Conservation (phyloP, 2,329 filamentous ascomycete species). For the Kalaharituber pfeilii region DNA sequence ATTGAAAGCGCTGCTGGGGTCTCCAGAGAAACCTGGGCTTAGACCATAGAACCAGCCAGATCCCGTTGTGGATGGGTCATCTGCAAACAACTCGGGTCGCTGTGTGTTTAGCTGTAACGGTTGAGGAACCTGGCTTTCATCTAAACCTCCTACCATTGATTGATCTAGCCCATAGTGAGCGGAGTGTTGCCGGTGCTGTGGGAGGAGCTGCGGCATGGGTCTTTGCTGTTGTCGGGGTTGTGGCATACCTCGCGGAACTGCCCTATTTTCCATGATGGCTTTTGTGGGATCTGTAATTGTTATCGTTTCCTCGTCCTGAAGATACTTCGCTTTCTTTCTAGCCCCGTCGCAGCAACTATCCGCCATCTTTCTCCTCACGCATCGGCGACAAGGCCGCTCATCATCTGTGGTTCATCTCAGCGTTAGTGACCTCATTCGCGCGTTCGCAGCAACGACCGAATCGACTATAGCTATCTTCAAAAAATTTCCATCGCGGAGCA, state of each 20-base stretch:
- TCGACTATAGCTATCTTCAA: too few species aligned
- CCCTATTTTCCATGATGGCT: background rate
- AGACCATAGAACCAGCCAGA: background rate
- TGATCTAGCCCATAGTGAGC: background rate
- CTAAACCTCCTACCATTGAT: background rate
- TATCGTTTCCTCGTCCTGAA: slow-evolving; percentile 55
- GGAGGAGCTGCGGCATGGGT: background rate
- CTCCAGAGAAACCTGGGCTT: too few species aligned
- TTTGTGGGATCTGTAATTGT: too few species aligned
- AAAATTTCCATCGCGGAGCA: slow-evolving; percentile 1
- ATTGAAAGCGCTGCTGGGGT: background rate
- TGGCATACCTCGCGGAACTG: too few species aligned
- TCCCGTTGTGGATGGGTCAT: background rate
- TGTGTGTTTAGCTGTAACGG: too few species aligned
- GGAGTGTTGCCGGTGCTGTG: background rate
- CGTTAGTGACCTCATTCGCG: slow-evolving; percentile 10
- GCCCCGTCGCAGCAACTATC: slow-evolving; percentile 91
- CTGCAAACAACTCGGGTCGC: background rate
- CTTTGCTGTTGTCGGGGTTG: background rate
- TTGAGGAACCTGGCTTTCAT: background rate
- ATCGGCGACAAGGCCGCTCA: slow-evolving; percentile 81
- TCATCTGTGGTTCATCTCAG: slow-evolving; percentile 45
- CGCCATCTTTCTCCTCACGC: slow-evolving; percentile 80
- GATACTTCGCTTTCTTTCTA: slow-evolving; percentile 96
- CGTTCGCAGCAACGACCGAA: too few species aligned